Evolutionary conservation across 768 basidiomycete genomes (phyloP).

Genomic region (Boletus rubescentipes): DNA sequence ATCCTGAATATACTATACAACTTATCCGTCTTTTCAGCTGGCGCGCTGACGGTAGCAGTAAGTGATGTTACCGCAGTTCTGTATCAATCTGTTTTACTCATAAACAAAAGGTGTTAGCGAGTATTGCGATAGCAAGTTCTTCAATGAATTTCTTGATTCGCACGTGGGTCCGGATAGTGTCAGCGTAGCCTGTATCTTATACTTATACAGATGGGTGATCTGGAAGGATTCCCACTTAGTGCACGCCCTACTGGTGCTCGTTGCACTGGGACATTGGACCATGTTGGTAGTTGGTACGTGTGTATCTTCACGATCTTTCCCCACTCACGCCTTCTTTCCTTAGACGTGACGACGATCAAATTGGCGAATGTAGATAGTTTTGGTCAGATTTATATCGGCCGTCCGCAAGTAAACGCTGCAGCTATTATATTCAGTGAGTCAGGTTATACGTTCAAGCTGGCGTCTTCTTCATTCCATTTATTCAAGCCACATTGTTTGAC

Average conservation of each 20-base stretch:
- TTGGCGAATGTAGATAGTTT: accelerated
- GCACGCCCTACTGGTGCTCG: conserved; percentile 6
- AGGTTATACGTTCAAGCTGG: too few relatives aligned
- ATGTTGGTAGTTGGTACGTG: conserved; percentile 10
- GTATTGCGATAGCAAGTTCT: conserved; percentile 15
- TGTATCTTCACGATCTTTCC: background rate
- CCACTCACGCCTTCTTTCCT: background rate
- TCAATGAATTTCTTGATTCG: conserved; percentile 26
- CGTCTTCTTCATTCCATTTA: background rate
- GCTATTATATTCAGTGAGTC: conserved; percentile 17
- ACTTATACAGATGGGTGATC: conserved; percentile 21
- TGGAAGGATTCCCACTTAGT: conserved; percentile 21
- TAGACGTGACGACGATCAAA: background rate
- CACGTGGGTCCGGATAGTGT: conserved; percentile 14
- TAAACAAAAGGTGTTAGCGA: background rate
- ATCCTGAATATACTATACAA: background rate
- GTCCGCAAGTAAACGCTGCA: background rate
- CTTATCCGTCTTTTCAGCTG: conserved; percentile 9
- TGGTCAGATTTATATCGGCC: background rate
- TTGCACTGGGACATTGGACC: conserved; percentile 22
- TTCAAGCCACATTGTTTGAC: conserved; percentile 17
- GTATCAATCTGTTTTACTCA: background rate
- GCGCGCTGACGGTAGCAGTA: background rate
- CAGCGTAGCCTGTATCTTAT: background rate
- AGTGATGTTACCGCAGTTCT: background rate